Percentiles rank a stretch among this genome's conserved stretches.
These are phyloP conservation scores for Plasmopara halstedii DNA, from an alignment of 352 stramenopile species.

Conservation along the genomic window DNA sequence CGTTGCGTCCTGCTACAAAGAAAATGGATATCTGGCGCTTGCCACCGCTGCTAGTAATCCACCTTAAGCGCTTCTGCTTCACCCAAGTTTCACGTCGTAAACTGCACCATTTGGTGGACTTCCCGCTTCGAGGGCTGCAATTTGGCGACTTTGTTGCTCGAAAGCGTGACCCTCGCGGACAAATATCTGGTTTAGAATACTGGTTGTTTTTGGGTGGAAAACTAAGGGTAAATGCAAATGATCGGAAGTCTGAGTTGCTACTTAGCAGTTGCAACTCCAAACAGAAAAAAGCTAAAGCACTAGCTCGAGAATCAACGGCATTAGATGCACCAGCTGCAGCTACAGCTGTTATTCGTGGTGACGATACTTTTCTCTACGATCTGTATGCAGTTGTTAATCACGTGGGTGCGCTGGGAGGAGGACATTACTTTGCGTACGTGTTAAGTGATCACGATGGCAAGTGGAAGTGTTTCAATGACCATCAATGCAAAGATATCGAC, in stretches of 20 bases:
- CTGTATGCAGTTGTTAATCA: slow-evolving; percentile 98
- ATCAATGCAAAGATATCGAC: slow-evolving; percentile 83
- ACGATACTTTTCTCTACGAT: slow-evolving; percentile 87
- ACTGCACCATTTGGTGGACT: slow-evolving; percentile 94
- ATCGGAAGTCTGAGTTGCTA: slow-evolving; percentile 5
- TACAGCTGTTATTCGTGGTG: slow-evolving; percentile 35
- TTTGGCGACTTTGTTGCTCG: slow-evolving; percentile 75
- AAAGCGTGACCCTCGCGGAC: slow-evolving; percentile 32
- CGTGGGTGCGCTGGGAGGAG: slow-evolving; percentile 90
- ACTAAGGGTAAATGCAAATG: slow-evolving; percentile 20
- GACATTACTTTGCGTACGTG: slow-evolving; percentile 93
- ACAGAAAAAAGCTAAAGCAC: slow-evolving; percentile 6
- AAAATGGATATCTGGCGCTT: slow-evolving; percentile 97
- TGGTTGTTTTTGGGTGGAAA: slow-evolving; percentile 77
- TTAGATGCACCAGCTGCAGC: slow-evolving; percentile 57
- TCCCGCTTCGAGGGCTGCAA: slow-evolving; percentile 90
- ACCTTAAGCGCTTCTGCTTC: slow-evolving; percentile 99
- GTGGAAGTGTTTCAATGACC: slow-evolving; percentile 99
- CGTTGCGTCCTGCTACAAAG: slow-evolving; percentile 90
- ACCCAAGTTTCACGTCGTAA: slow-evolving; percentile 91
- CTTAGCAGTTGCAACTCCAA: slow-evolving; percentile 2
- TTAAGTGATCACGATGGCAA: slow-evolving; percentile 83
- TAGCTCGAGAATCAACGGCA: slow-evolving; percentile 20
- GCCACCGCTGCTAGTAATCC: slow-evolving; percentile 97
- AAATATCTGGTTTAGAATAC: slow-evolving; percentile 50